Evolutionary conservation across 345 rosid genomes (phyloP).

Genomic region (Melastoma malabathricum): DNA sequence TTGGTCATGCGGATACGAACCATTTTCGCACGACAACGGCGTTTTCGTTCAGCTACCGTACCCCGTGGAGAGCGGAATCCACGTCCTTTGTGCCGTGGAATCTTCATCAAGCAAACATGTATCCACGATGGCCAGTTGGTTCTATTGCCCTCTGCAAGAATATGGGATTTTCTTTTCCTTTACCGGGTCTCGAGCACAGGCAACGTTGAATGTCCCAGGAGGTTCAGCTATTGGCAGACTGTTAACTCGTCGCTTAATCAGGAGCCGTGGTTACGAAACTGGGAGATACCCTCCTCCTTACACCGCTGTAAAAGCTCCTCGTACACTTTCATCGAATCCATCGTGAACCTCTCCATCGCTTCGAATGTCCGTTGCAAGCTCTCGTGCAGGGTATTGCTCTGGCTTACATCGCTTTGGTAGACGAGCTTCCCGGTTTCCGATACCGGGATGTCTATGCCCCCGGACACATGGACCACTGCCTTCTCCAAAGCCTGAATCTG

Average conservation of each 20-base stretch:
- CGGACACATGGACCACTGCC: conserved; percentile 43
- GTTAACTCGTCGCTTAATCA: neutral
- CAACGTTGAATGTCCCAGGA: no score
- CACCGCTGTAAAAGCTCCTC: conserved; percentile 69
- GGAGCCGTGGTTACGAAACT: conserved; percentile 25
- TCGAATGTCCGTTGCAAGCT: conserved; percentile 59
- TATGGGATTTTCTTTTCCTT: no score
- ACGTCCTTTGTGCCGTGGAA: no score
- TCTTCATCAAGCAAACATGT: no score
- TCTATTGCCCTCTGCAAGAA: no score
- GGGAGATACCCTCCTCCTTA: conserved; percentile 45
- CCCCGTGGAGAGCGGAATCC: no score
- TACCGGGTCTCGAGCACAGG: no score
- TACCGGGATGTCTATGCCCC: conserved; percentile 15
- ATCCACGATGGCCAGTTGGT: no score
- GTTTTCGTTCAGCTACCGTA: no score
- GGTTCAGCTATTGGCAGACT: no score
- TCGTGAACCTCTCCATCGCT: conserved; percentile 80
- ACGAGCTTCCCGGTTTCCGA: conserved; percentile 32
- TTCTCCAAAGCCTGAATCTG: conserved; percentile 84
- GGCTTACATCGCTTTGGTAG: conserved; percentile 60
- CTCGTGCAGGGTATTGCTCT: conserved; percentile 46
- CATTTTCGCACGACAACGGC: no score
- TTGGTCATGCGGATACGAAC: no score
- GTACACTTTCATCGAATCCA: conserved; percentile 49